Evolutionary conservation across 305 asterid genomes (phyloP).

Genomic region (Fraxinus platypoda): DNA sequence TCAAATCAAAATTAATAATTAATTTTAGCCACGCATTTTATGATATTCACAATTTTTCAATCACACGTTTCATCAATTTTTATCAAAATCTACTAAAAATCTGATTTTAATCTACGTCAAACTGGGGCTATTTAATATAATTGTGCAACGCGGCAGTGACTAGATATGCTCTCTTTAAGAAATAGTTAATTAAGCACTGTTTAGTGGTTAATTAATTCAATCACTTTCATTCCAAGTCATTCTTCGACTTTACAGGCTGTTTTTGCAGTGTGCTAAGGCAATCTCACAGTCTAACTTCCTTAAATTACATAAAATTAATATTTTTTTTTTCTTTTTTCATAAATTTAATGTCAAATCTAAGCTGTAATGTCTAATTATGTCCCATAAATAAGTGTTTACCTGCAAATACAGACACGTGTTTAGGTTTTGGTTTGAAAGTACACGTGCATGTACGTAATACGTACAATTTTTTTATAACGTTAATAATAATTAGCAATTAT

Average conservation of each 20-base stretch:
- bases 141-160: not conserved
- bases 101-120: not conserved
- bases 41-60: too few species aligned
- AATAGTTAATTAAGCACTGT: not conserved
- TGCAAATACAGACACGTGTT: constrained; percentile 38
- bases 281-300: not conserved
- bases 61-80: not conserved
- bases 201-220: not conserved
- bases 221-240: constrained; percentile 35
- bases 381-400: not conserved
- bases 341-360: not conserved
- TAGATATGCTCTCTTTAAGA: not conserved
- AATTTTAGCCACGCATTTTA: not conserved
- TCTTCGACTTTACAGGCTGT: constrained; percentile 41
- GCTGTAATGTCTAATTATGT: not conserved
- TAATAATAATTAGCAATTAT: not conserved
- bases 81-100: not conserved
- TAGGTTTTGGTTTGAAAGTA: constrained; percentile 19
- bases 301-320: not conserved
- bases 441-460: constrained; percentile 44
- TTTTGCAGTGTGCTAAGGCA: not conserved
- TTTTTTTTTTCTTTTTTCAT: not conserved
- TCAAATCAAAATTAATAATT: not conserved
- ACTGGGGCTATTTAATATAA: not conserved
- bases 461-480: constrained; percentile 20